Conservation (phyloP, 2,329 filamentous ascomycete species). For the Daldinia eschscholtzii region DNA sequence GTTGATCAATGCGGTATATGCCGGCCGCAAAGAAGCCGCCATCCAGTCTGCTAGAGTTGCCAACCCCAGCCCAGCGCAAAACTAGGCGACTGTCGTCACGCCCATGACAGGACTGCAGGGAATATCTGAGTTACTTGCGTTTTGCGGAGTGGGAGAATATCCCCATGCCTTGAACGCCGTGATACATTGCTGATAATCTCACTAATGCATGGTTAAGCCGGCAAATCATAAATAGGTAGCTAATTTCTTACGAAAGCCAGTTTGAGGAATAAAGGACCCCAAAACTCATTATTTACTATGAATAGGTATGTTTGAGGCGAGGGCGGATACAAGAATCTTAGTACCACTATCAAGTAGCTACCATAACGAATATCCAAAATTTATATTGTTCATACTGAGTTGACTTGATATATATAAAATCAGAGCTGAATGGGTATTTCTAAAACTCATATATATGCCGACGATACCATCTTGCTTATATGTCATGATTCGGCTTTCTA, state of each 20-base stretch:
- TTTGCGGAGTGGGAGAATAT: neutral
- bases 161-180: neutral
- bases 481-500: neutral
- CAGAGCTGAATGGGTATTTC: slow-evolving; percentile 34
- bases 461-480: neutral
- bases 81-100: neutral
- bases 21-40: slow-evolving; percentile 37
- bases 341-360: neutral
- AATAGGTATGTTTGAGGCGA: neutral
- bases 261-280: neutral
- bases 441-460: neutral
- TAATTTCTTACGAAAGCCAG: neutral
- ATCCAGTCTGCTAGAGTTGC: slow-evolving; percentile 14
- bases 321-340: neutral
- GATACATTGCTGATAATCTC: neutral
- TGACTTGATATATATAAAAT: slow-evolving; percentile 22
- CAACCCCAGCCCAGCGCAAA: slow-evolving; percentile 2
- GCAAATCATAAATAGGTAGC: neutral
- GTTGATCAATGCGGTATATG: slow-evolving; percentile 40
- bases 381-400: neutral
- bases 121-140: neutral
- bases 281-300: neutral
- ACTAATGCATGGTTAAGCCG: neutral
- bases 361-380: neutral
- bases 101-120: neutral